These are phyloP conservation scores for Xylaria sp. DNA, from an alignment of 2,329 filamentous ascomycete species.

Conservation along the genomic window DNA sequence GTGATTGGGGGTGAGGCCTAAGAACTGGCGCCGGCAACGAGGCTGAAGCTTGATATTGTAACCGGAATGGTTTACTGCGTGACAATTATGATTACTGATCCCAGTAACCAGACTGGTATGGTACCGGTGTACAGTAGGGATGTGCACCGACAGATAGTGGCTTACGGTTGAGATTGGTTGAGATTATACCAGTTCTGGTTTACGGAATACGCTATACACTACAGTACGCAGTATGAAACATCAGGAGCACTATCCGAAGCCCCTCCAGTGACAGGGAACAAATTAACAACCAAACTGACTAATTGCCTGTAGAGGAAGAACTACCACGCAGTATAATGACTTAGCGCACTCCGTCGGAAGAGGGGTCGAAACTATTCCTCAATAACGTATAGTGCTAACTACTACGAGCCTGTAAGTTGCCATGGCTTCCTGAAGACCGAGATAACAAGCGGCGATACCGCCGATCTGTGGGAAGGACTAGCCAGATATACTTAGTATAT, in stretches of 20 bases:
- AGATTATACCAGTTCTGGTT: neutral
- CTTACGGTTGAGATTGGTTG: slow-evolving; percentile 14
- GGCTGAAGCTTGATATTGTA: slow-evolving; percentile 21
- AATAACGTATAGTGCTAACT: neutral
- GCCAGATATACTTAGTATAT: neutral
- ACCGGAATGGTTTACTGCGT: neutral
- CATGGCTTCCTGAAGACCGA: neutral
- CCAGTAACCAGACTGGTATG: neutral
- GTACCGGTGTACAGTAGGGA: neutral
- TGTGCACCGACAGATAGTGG: slow-evolving; percentile 23
- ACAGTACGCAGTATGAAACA: no score
- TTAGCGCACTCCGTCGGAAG: slow-evolving; percentile 6
- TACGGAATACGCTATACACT: no score
- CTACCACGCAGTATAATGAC: neutral
- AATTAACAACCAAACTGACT: neutral
- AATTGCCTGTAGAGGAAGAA: neutral
- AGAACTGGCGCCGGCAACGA: slow-evolving; percentile 9
- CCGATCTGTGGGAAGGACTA: neutral
- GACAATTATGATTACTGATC: slow-evolving; percentile 15
- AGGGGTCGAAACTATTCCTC: neutral
- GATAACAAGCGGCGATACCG: neutral
- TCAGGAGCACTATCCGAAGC: neutral
- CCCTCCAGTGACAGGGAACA: neutral
- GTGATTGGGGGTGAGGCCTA: neutral
- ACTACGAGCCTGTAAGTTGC: neutral